Percentiles rank a stretch among this genome's conserved stretches.
Conservation (phyloP, 2,329 filamentous ascomycete genomes). For the Plectosphaerella cucumerina region DNA sequence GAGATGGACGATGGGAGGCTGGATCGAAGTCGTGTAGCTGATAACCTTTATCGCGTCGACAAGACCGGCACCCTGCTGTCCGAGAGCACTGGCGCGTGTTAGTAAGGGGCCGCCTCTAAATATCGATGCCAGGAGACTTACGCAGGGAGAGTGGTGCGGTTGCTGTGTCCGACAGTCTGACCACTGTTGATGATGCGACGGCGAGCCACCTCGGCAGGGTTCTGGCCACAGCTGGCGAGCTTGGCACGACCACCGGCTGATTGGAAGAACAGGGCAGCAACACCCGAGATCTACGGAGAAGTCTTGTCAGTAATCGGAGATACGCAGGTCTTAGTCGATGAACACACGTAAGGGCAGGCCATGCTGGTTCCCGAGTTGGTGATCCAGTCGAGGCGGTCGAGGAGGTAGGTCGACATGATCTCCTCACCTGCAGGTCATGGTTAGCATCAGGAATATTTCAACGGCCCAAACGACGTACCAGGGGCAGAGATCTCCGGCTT, state of each 20-base stretch:
- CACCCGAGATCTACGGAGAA: neutral
- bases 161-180: neutral
- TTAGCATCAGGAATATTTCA: neutral
- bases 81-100: neutral
- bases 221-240: neutral
- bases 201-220: neutral
- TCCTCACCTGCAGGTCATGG: slow-evolving; percentile 13
- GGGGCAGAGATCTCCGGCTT: slow-evolving; percentile 52
- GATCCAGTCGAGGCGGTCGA: slow-evolving; percentile 8
- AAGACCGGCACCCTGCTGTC: slow-evolving; percentile 9
- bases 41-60: slow-evolving; percentile 11
- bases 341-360: slow-evolving; percentile 7
- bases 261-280: slow-evolving; percentile 9
- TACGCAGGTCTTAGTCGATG: no score
- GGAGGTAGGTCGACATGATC: slow-evolving; percentile 4
- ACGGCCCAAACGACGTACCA: slow-evolving; percentile 22
- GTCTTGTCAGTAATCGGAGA: neutral
- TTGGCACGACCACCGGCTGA: neutral
- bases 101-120: no score
- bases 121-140: slow-evolving; percentile 1
- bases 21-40: slow-evolving; percentile 3
- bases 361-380: slow-evolving; percentile 13
- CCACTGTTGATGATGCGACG: neutral
- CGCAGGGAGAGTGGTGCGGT: neutral
- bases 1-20: slow-evolving; percentile 6